These are phyloP conservation scores for Ceratocystis lukuohia DNA, from an alignment of 2,329 filamentous ascomycete genomes.

Conservation along the genomic window DNA sequence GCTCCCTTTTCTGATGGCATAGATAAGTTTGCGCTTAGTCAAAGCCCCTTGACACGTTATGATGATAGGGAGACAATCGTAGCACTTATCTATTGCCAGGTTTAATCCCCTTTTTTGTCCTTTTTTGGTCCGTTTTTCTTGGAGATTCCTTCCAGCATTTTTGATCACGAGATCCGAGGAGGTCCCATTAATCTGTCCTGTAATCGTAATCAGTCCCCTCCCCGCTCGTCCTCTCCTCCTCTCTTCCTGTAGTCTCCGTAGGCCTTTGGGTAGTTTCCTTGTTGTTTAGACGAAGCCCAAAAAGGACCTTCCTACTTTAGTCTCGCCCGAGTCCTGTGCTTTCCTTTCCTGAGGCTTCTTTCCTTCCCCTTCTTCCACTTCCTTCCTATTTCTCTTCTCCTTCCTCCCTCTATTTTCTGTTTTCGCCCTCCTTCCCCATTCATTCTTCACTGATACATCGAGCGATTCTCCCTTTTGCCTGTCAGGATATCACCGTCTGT, in stretches of 20 bases:
- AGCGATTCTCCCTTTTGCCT: neutral
- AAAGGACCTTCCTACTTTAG: neutral
- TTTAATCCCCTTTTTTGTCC: neutral
- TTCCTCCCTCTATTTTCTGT: neutral
- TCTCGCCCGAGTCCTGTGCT: neutral
- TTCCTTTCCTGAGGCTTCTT: neutral
- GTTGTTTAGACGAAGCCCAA: neutral
- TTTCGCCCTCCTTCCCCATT: neutral
- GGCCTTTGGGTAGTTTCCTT: neutral
- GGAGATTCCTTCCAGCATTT: slow-evolving; percentile 5
- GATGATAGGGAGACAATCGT: neutral
- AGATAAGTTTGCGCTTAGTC: slow-evolving; percentile 1
- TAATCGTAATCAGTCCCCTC: neutral
- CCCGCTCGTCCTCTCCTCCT: neutral
- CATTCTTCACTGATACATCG: neutral
- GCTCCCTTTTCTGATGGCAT: neutral
- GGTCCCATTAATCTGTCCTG: neutral
- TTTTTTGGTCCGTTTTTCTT: neutral
- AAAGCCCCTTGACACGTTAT: neutral
- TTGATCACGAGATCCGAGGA: slow-evolving; percentile 3
- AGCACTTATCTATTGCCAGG: neutral
- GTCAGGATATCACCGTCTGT: neutral
- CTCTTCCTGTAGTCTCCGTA: neutral
- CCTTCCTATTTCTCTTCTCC: neutral
- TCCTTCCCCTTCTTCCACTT: neutral